Conservation (phyloP, 345 rosid genomes). For the Hirschfeldia incana region DNA sequence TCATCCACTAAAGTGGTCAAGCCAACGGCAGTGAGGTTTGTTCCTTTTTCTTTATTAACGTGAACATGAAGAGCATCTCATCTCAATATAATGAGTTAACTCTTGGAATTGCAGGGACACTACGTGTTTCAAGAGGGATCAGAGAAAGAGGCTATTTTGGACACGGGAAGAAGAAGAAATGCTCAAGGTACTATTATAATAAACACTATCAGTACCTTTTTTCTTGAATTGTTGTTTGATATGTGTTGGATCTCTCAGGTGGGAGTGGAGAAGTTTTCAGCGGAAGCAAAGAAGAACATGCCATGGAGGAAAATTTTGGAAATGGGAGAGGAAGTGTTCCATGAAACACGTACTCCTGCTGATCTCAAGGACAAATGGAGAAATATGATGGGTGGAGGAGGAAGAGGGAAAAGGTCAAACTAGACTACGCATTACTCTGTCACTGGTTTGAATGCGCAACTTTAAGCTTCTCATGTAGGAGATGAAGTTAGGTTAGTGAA, state of each 20-base stretch:
- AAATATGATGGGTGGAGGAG: conserved; percentile 38
- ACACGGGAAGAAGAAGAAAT: conserved; percentile 35
- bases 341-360: conserved; percentile 54
- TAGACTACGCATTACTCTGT: not conserved
- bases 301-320: conserved; percentile 85
- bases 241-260: conserved; percentile 43
- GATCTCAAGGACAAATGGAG: conserved; percentile 92
- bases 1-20: not conserved
- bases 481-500: conserved; percentile 19
- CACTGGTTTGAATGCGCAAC: not conserved
- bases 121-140: not conserved
- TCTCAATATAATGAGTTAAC: not conserved
- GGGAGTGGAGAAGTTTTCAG: conserved; percentile 56
- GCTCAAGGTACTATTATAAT: conserved; percentile 27
- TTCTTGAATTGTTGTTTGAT: not conserved
- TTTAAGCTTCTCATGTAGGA: conserved; percentile 14
- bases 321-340: conserved; percentile 61
- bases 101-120: conserved; percentile 28
- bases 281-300: conserved; percentile 51
- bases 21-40: conserved; percentile 20
- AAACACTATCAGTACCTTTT: not conserved
- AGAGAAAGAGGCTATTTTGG: conserved; percentile 33
- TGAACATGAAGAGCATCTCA: not conserved
- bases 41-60: not conserved
- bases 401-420: conserved; percentile 1